phyloP scores from a whole-genome alignment of 2,329 filamentous ascomycete species.

The Hymenoscyphus linearis region DNA sequence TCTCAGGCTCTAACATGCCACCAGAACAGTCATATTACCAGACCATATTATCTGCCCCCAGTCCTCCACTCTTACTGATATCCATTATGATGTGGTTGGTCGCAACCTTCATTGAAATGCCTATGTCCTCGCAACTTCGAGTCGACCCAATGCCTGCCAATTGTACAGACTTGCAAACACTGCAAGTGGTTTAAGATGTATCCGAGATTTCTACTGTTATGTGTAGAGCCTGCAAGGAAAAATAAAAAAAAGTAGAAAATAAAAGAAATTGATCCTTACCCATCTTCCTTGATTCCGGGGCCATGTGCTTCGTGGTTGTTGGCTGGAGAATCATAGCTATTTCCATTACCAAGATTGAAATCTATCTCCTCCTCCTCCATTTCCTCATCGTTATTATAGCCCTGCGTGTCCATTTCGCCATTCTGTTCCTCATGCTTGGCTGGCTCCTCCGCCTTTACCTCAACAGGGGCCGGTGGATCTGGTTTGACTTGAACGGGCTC shows the following conservation, averaged over 20 bases:
- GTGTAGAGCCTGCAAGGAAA: background rate
- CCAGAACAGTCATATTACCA: background rate
- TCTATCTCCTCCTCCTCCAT: constrained; percentile 52
- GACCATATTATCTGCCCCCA: no score
- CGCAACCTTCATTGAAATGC: background rate
- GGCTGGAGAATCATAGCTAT: constrained; percentile 26
- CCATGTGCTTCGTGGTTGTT: constrained; percentile 39
- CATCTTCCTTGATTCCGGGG: constrained; percentile 82
- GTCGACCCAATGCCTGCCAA: background rate
- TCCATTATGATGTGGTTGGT: background rate
- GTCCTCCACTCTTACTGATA: background rate
- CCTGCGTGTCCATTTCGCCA: constrained; percentile 38
- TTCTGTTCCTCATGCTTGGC: constrained; percentile 32
- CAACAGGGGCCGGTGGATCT: constrained; percentile 26
- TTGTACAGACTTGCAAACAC: background rate
- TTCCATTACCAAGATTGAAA: constrained; percentile 47
- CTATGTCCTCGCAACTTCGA: background rate
- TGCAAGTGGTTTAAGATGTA: background rate
- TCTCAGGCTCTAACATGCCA: background rate
- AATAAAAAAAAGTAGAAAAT: background rate
- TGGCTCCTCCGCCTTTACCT: constrained; percentile 23
- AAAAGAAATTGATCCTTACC: constrained; percentile 58
- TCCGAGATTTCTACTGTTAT: background rate
- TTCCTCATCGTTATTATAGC: constrained; percentile 41
- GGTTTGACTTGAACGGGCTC: constrained; percentile 29